These are phyloP conservation scores for Penstemon newberryi DNA, from an alignment of 257 asterid species.

Conservation along the genomic window DNA sequence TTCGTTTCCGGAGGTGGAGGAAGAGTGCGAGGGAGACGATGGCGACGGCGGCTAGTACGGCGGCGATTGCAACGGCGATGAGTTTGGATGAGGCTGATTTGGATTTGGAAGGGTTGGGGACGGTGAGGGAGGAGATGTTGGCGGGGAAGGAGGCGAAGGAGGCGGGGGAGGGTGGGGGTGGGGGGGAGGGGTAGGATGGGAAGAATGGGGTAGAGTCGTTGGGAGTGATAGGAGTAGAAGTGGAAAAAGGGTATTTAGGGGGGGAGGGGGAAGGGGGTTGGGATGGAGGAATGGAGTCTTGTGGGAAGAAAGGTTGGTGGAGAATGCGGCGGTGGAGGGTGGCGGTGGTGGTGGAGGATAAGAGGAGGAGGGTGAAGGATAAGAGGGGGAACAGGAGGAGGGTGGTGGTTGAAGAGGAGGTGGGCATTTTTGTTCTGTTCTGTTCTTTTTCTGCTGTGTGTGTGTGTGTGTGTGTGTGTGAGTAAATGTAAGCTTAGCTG, in stretches of 20 bases:
- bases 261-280: conserved; percentile 37
- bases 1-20: conserved; percentile 56
- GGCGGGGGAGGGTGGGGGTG: conserved; percentile 46
- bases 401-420: background rate
- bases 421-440: conserved; percentile 11
- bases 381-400: background rate
- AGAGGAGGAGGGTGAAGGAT: conserved; percentile 10
- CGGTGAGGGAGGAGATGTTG: conserved; percentile 43
- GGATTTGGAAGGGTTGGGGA: conserved; percentile 51
- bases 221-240: conserved; percentile 37
- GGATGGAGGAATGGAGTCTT: conserved; percentile 35
- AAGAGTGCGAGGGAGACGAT: conserved; percentile 54
- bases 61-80: conserved; percentile 54
- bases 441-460: background rate
- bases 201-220: conserved; percentile 37
- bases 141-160: conserved; percentile 63
- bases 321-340: conserved; percentile 42
- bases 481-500: background rate
- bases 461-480: conserved; percentile 1
- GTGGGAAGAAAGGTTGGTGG: conserved; percentile 49
- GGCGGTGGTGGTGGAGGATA: conserved; percentile 23
- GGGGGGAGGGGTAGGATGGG: conserved; percentile 43
- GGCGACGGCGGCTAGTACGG: conserved; percentile 57
- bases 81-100: conserved; percentile 53
- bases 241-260: conserved; percentile 7